Conservation (phyloP, 495 filamentous ascomycete species). For the Lasiosphaeris hirsuta region DNA sequence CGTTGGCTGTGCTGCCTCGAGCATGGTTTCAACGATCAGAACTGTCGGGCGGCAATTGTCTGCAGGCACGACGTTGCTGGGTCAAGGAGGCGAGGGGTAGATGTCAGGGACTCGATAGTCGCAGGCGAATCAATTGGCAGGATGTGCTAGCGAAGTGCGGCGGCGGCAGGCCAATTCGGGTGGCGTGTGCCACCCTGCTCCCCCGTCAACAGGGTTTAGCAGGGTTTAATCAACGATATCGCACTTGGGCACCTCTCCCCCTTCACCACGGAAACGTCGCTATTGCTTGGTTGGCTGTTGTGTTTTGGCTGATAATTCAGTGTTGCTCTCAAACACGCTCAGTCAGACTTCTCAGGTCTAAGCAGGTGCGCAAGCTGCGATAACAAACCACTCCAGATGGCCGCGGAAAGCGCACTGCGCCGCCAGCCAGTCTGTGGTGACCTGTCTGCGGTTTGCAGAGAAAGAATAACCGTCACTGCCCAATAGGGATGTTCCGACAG, state of each 20-base stretch:
- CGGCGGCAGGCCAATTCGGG: not conserved
- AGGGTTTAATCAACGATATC: no score
- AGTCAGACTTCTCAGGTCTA: not conserved
- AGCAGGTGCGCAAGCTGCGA: not conserved
- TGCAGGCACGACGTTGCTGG: constrained; percentile 11
- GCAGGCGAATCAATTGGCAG: constrained; percentile 8
- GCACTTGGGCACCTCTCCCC: not conserved
- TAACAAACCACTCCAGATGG: no score
- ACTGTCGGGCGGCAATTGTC: not conserved
- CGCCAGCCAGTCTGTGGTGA: no score
- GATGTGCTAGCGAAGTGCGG: not conserved
- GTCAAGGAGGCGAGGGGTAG: not conserved
- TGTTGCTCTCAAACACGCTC: not conserved
- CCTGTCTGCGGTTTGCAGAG: not conserved
- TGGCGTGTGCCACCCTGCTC: constrained; percentile 19
- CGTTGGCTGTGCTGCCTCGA: no score
- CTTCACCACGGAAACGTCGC: constrained; percentile 12
- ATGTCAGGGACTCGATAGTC: not conserved
- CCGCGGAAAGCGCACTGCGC: no score
- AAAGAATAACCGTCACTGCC: not conserved
- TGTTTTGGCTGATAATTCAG: constrained; percentile 7
- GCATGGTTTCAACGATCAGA: no score
- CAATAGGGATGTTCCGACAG: not conserved
- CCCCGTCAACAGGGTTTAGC: constrained; percentile 15
- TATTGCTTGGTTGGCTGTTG: constrained; percentile 3